Percentiles rank a stretch among this genome's conserved stretches.
Evolutionary conservation across 768 basidiomycete genomes (phyloP).

Genomic region (Rhodotorula kratochvilovae): DNA sequence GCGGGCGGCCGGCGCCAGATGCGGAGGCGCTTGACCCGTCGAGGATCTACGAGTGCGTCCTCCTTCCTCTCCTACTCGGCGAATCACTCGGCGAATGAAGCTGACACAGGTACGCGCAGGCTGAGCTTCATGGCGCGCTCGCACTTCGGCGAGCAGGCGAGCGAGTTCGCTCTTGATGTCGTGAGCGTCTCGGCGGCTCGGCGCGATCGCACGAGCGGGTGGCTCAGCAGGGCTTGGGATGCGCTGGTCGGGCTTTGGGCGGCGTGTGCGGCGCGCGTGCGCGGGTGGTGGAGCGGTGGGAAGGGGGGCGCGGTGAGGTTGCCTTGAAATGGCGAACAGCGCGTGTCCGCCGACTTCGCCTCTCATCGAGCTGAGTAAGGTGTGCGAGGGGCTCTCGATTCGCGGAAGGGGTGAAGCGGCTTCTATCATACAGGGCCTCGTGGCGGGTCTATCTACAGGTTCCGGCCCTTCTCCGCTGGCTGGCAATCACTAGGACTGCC

Average conservation of each 20-base stretch:
- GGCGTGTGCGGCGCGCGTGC: neutral
- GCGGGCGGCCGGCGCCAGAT: constrained; percentile 32
- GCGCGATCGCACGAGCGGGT: neutral
- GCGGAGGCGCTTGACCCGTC: constrained; percentile 36
- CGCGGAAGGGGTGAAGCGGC: too few species aligned
- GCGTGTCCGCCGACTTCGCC: too few species aligned
- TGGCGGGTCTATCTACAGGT: too few species aligned
- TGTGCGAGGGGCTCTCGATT: too few species aligned
- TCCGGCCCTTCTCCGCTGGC: too few species aligned
- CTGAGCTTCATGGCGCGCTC: constrained; percentile 43
- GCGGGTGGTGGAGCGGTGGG: neutral
- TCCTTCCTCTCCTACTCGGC: neutral
- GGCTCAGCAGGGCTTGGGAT: neutral
- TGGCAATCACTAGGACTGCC: too few species aligned
- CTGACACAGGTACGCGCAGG: constrained; percentile 5
- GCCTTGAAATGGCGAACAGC: constrained; percentile 29
- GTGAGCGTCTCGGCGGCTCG: constrained; percentile 9
- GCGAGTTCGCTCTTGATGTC: constrained; percentile 31
- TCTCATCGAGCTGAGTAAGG: too few species aligned
- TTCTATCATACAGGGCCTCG: too few species aligned
- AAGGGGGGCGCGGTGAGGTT: neutral
- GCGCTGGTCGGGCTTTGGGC: neutral
- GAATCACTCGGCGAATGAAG: too few species aligned
- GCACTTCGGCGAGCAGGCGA: constrained; percentile 41
- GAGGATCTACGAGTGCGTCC: constrained; percentile 34